Percentiles rank a stretch among this genome's conserved stretches.
phyloP scores from a whole-genome alignment of 2,329 filamentous ascomycete species.

The Talaromyces amestolkiae region DNA sequence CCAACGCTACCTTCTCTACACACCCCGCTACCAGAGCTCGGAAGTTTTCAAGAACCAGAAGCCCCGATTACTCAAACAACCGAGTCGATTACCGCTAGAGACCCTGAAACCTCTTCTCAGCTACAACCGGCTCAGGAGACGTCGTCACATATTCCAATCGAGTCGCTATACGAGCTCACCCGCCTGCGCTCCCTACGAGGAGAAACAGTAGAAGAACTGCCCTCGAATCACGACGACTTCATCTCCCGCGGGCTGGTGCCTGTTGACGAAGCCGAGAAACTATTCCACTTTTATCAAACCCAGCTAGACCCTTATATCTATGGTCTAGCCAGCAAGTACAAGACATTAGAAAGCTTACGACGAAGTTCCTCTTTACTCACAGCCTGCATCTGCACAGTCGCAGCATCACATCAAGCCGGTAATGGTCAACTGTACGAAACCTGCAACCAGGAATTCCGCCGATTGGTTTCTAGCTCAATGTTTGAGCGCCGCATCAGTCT shows the following conservation, averaged over 20 bases:
- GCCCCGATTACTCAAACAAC: not conserved
- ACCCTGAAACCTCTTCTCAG: constrained; percentile 8
- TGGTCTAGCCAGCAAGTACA: constrained; percentile 43
- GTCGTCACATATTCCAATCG: constrained; percentile 30
- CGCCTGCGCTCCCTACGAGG: constrained; percentile 25
- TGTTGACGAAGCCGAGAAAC: constrained; percentile 42
- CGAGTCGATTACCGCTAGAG: not conserved
- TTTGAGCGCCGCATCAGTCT: constrained; percentile 46
- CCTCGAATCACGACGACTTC: constrained; percentile 36
- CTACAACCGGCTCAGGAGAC: constrained; percentile 8
- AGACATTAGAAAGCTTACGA: constrained; percentile 40
- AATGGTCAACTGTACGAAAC: constrained; percentile 28
- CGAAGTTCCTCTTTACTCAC: constrained; percentile 44
- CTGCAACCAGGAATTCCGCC: constrained; percentile 49
- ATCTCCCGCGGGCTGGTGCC: constrained; percentile 46
- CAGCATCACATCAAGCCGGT: constrained; percentile 46
- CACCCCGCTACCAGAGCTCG: constrained; percentile 26
- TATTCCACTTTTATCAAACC: constrained; percentile 44
- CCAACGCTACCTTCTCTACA: constrained; percentile 40
- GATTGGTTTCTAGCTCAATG: constrained; percentile 46
- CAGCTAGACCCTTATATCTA: constrained; percentile 51
- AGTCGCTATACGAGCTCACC: constrained; percentile 32
- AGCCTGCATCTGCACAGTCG: constrained; percentile 47
- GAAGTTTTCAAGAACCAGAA: constrained; percentile 10
- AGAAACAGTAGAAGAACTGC: constrained; percentile 28